Conservation (phyloP, 192 early-diverging fungal genomes). For the Endogone sp. region DNA sequence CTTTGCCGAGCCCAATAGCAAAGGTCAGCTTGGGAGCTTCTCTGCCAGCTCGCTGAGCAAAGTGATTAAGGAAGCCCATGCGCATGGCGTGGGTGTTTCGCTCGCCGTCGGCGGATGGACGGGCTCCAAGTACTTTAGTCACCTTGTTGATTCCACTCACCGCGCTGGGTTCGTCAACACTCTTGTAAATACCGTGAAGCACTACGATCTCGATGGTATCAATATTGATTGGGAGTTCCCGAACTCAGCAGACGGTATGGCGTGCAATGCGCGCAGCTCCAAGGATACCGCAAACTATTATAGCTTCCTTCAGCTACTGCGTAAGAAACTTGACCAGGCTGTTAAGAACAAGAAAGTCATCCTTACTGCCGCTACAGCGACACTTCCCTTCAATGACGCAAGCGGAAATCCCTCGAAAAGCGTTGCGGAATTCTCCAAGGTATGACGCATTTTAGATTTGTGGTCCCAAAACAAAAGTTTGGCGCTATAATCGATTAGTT, state of each 20-base stretch:
- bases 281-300: slow-evolving; percentile 38
- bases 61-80: slow-evolving; percentile 24
- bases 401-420: slow-evolving; percentile 7
- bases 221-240: slow-evolving; percentile 63
- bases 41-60: slow-evolving; percentile 4
- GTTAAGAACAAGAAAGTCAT: slow-evolving; percentile 20
- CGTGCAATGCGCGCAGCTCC: slow-evolving; percentile 26
- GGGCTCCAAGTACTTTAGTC: slow-evolving; percentile 24
- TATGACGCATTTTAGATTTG: background rate
- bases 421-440: slow-evolving; percentile 8
- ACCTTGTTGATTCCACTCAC: slow-evolving; percentile 8
- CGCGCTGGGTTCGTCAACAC: slow-evolving; percentile 32
- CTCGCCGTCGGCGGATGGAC: slow-evolving; percentile 36
- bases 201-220: slow-evolving; percentile 51
- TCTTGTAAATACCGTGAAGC: slow-evolving; percentile 34
- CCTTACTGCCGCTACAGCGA: slow-evolving; percentile 34
- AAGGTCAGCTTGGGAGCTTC: slow-evolving; percentile 19
- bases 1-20: slow-evolving; percentile 37
- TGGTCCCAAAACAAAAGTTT: no score
- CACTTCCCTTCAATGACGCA: slow-evolving; percentile 25
- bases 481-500: no score
- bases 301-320: slow-evolving; percentile 30
- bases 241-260: slow-evolving; percentile 21
- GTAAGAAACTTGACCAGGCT: slow-evolving; percentile 12
- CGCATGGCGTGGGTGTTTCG: slow-evolving; percentile 14